Evolutionary conservation across 768 basidiomycete genomes (phyloP).

Genomic region (Rubroboletus satanas): DNA sequence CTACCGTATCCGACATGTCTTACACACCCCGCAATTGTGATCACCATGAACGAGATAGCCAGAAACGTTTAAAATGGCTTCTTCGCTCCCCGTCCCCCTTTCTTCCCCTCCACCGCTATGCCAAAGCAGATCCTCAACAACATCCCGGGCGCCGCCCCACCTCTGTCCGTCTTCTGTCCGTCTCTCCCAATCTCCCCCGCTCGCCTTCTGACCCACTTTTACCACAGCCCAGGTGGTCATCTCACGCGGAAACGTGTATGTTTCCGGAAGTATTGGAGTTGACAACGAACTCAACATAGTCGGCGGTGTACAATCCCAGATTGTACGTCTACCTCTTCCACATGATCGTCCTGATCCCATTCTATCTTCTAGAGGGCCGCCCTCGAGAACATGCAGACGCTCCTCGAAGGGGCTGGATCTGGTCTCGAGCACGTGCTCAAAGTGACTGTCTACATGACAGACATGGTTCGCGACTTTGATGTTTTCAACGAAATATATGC

Average conservation of each 20-base stretch:
- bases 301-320: conserved; percentile 37
- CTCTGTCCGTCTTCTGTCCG: conserved; percentile 35
- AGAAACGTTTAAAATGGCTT: not conserved
- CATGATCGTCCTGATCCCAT: not conserved
- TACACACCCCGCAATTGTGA: too few species aligned
- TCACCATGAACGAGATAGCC: not conserved
- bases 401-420: conserved; percentile 39
- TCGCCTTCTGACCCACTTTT: not conserved
- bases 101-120: conserved; percentile 12
- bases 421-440: conserved; percentile 38
- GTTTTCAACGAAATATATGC: conserved; percentile 39
- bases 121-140: conserved; percentile 29
- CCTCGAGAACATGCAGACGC: conserved; percentile 36
- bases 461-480: conserved; percentile 36
- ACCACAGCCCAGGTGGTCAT: conserved; percentile 36
- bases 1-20: too few species aligned
- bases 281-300: conserved; percentile 30
- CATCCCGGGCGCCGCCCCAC: conserved; percentile 29
- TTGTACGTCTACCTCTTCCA: conserved; percentile 24
- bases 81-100: not conserved
- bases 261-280: conserved; percentile 40
- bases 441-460: conserved; percentile 37
- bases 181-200: not conserved
- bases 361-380: conserved; percentile 31
- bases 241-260: conserved; percentile 35